Evolutionary conservation across 73 alveolate species (phyloP).

Genomic region (Paramecium primaurelia): DNA sequence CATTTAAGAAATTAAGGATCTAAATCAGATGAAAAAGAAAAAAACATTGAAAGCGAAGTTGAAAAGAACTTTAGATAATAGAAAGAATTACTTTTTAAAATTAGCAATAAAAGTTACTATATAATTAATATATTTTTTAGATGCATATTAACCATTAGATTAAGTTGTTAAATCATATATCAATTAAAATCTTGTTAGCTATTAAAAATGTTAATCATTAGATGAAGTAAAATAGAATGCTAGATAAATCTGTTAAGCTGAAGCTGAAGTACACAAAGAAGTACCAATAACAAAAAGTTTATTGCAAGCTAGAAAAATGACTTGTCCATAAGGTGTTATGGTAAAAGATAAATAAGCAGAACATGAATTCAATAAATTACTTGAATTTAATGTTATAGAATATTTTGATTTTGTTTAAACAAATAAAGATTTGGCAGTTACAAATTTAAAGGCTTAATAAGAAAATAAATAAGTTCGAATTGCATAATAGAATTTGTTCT

Average conservation of each 20-base stretch:
- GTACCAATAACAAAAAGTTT: slow-evolving; percentile 20
- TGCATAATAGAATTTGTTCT: background rate
- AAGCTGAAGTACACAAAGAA: slow-evolving; percentile 38
- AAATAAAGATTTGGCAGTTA: background rate
- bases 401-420: slow-evolving; percentile 32
- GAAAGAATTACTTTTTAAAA: background rate
- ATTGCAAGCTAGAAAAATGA: slow-evolving; percentile 10
- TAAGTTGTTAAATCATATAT: background rate
- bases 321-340: slow-evolving; percentile 2
- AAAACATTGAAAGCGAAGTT: background rate
- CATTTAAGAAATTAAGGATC: background rate
- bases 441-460: background rate
- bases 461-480: background rate
- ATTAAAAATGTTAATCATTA: background rate
- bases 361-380: background rate
- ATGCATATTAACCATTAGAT: slow-evolving; percentile 2
- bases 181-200: background rate
- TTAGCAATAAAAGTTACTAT: background rate
- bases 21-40: background rate
- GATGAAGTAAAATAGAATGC: background rate
- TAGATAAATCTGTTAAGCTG: background rate
- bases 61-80: background rate
- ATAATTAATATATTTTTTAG: background rate
- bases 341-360: background rate
- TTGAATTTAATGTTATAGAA: slow-evolving; percentile 19